These are phyloP conservation scores for Penicillium sp. DNA, from an alignment of 2,329 filamentous ascomycete genomes.

Conservation along the genomic window DNA sequence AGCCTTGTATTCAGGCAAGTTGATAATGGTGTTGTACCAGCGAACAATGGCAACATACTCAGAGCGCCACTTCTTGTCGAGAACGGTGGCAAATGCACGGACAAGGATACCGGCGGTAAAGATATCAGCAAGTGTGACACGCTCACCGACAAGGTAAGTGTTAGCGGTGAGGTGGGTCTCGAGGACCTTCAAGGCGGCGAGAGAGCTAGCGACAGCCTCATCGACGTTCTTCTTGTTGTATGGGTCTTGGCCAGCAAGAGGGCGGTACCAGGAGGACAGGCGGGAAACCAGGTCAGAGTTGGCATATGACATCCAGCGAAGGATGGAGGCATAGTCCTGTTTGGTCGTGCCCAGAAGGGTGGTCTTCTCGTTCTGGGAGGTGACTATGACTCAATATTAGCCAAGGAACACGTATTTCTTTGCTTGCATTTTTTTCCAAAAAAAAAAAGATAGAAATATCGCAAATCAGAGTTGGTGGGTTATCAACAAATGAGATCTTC, in stretches of 20 bases:
- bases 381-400: conserved; percentile 57
- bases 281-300: conserved; percentile 77
- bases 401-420: conserved; percentile 13
- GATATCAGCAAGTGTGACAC: conserved; percentile 92
- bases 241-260: conserved; percentile 71
- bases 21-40: conserved; percentile 92
- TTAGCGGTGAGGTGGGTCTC: conserved; percentile 87
- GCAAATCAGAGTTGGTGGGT: conserved; percentile 61
- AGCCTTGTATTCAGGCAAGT: conserved; percentile 84
- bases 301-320: conserved; percentile 97
- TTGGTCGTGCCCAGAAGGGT: conserved; percentile 99
- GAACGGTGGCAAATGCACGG: conserved; percentile 90
- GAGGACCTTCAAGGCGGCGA: conserved; percentile 66
- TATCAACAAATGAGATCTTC: conserved; percentile 60
- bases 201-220: conserved; percentile 65
- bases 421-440: conserved; percentile 8
- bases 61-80: conserved; percentile 82
- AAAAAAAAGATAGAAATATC: conserved; percentile 13
- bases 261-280: conserved; percentile 78
- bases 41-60: conserved; percentile 81
- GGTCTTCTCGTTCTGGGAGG: conserved; percentile 99
- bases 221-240: conserved; percentile 99
- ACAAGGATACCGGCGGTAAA: conserved; percentile 74
- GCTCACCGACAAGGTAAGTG: conserved; percentile 97
- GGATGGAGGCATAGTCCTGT: conserved; percentile 98